Percentiles rank a stretch among this genome's conserved stretches.
Conservation (phyloP, 805 yeast genomes). For the Phaffomyces antillensis region DNA sequence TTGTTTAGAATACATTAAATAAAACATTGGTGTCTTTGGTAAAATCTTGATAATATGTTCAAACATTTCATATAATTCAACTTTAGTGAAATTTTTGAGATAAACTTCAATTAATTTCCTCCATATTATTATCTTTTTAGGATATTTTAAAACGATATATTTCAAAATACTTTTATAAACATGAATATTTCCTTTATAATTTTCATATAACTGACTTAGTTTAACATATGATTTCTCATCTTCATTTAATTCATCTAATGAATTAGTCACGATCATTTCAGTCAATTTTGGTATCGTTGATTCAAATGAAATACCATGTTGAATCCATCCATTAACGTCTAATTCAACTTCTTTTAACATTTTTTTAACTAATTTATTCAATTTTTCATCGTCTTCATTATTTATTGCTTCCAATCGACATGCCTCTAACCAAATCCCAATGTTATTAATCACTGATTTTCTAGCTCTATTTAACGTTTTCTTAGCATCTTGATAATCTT, state of each 20-base stretch:
- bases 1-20: conserved; percentile 70
- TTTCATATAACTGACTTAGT: conserved; percentile 21
- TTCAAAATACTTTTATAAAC: conserved; percentile 36
- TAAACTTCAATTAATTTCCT: conserved; percentile 33
- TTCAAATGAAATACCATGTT: conserved; percentile 49
- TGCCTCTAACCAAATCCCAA: conserved; percentile 63
- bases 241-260: conserved; percentile 23
- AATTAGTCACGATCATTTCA: conserved; percentile 41
- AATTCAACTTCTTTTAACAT: conserved; percentile 38
- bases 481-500: conserved; percentile 41
- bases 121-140: conserved; percentile 45
- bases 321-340: conserved; percentile 44
- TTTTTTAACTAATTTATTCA: conserved; percentile 41
- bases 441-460: conserved; percentile 38
- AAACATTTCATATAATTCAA: conserved; percentile 37
- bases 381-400: conserved; percentile 33
- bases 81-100: conserved; percentile 21
- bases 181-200: conserved; percentile 16
- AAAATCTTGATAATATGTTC: conserved; percentile 45
- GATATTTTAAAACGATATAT: conserved; percentile 38
- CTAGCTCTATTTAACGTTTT: conserved; percentile 54
- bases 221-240: conserved; percentile 23
- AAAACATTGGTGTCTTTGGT: conserved; percentile 43
- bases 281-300: conserved; percentile 42
- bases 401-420: conserved; percentile 57